These are phyloP conservation scores for Cercospora sp. DNA, from an alignment of 2,329 filamentous ascomycete genomes.

Conservation along the genomic window DNA sequence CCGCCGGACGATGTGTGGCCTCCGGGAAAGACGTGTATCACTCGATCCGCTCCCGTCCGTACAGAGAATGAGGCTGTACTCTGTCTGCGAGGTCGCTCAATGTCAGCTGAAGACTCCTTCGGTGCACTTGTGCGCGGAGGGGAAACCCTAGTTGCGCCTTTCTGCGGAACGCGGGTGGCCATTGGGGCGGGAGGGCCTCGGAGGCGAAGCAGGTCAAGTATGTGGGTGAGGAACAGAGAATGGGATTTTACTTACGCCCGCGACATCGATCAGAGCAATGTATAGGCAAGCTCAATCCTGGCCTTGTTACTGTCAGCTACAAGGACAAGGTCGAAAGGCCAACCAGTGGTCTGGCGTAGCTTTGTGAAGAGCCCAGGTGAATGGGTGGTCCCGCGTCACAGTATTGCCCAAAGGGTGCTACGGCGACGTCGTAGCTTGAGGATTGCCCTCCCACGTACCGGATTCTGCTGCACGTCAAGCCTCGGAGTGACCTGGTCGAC, in stretches of 20 bases:
- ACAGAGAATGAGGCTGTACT: conserved; percentile 25
- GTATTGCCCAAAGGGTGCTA: conserved; percentile 18
- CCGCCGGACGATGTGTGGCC: conserved; percentile 34
- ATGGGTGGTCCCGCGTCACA: conserved; percentile 17
- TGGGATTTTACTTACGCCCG: conserved; percentile 24
- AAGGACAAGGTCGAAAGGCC: conserved; percentile 27
- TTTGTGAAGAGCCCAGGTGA: conserved; percentile 19
- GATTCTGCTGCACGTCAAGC: conserved; percentile 15
- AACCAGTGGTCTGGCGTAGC: conserved; percentile 10
- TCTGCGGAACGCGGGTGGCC: conserved; percentile 24
- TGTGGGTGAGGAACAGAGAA: background rate
- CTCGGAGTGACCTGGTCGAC: conserved; percentile 4
- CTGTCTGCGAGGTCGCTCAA: conserved; percentile 23
- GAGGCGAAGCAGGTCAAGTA: conserved; percentile 6
- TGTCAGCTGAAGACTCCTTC: conserved; percentile 27
- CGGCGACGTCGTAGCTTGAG: conserved; percentile 16
- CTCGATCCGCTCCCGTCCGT: conserved; percentile 29
- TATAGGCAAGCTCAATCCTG: conserved; percentile 25
- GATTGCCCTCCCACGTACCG: conserved; percentile 10
- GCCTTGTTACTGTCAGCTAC: conserved; percentile 26
- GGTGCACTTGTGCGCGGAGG: conserved; percentile 20
- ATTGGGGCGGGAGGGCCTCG: conserved; percentile 18
- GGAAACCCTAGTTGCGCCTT: conserved; percentile 22
- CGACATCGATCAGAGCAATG: conserved; percentile 28
- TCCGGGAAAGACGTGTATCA: conserved; percentile 31